phyloP scores from a whole-genome alignment of 768 basidiomycete genomes.

The Leccinum truebloodii region DNA sequence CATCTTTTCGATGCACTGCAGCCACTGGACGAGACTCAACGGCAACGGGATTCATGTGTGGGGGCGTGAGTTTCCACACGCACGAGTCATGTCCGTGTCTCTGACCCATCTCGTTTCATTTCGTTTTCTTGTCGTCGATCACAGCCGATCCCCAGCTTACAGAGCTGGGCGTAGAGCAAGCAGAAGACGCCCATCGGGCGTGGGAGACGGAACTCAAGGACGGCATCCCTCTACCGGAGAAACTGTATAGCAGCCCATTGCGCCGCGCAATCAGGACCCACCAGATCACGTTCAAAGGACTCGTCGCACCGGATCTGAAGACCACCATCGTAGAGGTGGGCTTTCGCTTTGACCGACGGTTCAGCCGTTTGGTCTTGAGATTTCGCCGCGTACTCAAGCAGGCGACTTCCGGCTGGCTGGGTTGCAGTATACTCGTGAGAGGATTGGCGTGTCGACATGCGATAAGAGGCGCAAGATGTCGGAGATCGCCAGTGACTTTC shows the following conservation, averaged over 20 bases:
- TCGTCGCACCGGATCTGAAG: slow-evolving; percentile 33
- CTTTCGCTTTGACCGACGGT: background rate
- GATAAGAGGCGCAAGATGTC: slow-evolving; percentile 57
- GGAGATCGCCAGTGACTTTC: slow-evolving; percentile 49
- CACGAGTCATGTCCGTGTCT: background rate
- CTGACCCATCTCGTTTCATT: background rate
- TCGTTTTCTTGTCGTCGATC: background rate
- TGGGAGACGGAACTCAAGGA: slow-evolving; percentile 50
- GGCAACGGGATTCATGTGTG: slow-evolving; percentile 67
- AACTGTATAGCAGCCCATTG: slow-evolving; percentile 63
- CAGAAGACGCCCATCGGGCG: slow-evolving; percentile 40
- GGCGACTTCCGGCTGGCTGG: background rate
- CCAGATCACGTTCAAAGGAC: slow-evolving; percentile 49
- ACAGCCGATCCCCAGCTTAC: slow-evolving; percentile 72
- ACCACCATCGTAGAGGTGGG: slow-evolving; percentile 59
- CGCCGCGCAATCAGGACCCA: slow-evolving; percentile 61
- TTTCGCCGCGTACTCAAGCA: background rate
- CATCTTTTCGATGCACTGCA: background rate
- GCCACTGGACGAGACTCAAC: slow-evolving; percentile 59
- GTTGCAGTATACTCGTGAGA: slow-evolving; percentile 63
- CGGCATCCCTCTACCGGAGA: slow-evolving; percentile 52
- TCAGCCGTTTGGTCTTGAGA: background rate
- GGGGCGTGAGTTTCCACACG: slow-evolving; percentile 58
- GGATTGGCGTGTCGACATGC: slow-evolving; percentile 68
- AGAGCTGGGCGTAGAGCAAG: slow-evolving; percentile 55